A percentile compares a stretch with the other conserved stretches of the same genome.
These are phyloP conservation scores for Vaccinium myrtillus DNA, from an alignment of 148 eudicot species.

Conservation along the genomic window DNA sequence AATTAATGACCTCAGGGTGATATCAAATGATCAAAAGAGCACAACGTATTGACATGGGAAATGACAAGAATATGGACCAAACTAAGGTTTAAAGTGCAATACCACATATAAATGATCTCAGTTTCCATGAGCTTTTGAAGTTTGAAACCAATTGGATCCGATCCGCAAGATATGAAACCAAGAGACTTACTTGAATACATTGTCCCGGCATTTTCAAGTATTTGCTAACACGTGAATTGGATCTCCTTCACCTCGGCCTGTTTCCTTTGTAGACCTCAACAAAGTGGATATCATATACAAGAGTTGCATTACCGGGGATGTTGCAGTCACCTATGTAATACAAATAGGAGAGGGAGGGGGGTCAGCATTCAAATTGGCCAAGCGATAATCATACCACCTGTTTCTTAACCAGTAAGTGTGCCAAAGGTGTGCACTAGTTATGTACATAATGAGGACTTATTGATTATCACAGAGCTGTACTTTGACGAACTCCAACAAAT, in stretches of 20 bases:
- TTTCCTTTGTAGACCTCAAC: constrained; percentile 69
- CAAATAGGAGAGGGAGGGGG: not conserved
- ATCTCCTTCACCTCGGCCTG: constrained; percentile 42
- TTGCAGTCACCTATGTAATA: constrained; percentile 73
- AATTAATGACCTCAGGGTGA: not conserved
- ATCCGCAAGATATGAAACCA: not conserved
- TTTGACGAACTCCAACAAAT: not conserved
- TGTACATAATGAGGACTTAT: not conserved
- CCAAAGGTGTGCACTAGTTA: not conserved
- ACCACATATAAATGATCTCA: not conserved
- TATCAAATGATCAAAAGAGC: not conserved
- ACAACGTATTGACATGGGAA: not conserved
- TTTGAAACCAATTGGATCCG: not conserved
- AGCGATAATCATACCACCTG: not conserved
- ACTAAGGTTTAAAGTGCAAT: not conserved
- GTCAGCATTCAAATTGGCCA: not conserved
- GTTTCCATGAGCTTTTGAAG: not conserved
- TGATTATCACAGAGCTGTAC: not conserved
- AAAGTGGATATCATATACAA: constrained; percentile 67
- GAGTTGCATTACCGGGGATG: constrained; percentile 86
- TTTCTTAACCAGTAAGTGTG: not conserved
- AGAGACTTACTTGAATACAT: constrained; percentile 13
- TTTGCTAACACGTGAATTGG: not conserved
- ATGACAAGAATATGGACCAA: not conserved
- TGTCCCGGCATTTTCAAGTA: not conserved